phyloP scores from a whole-genome alignment of 108 stramenopile genomes.

The Discostella pseudostelligera region DNA sequence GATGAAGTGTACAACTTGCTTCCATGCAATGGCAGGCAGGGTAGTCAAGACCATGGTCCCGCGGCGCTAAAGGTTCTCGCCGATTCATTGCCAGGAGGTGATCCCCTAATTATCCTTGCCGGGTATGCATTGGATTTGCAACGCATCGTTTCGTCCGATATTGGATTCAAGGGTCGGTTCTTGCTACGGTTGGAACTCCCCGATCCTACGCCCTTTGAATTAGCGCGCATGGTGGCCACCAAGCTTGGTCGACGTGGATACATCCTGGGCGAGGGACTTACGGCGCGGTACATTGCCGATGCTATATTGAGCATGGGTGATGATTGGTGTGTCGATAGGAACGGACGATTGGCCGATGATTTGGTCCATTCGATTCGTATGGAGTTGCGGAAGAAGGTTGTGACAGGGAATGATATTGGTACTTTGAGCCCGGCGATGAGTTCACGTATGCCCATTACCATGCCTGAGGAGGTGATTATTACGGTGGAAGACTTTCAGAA shows the following conservation, averaged over 20 bases:
- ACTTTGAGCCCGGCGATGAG: slow-evolving; percentile 68
- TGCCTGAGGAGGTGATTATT: slow-evolving; percentile 79
- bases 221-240: slow-evolving; percentile 80
- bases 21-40: slow-evolving; percentile 73
- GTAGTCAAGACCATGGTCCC: slow-evolving; percentile 81
- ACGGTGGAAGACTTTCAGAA: slow-evolving; percentile 89
- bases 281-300: slow-evolving; percentile 70
- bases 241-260: slow-evolving; percentile 69
- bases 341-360: slow-evolving; percentile 78
- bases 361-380: slow-evolving; percentile 66
- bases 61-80: slow-evolving; percentile 79
- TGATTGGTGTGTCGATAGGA: slow-evolving; percentile 82
- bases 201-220: slow-evolving; percentile 69
- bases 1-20: slow-evolving; percentile 83
- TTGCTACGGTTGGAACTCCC: slow-evolving; percentile 77
- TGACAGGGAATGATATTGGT: slow-evolving; percentile 67
- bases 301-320: slow-evolving; percentile 77
- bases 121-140: slow-evolving; percentile 75
- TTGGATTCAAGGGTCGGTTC: slow-evolving; percentile 81
- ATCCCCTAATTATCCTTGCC: slow-evolving; percentile 76
- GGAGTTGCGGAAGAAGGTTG: slow-evolving; percentile 63
- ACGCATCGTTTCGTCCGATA: slow-evolving; percentile 70
- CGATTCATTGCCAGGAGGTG: slow-evolving; percentile 53
- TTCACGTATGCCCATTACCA: slow-evolving; percentile 66
- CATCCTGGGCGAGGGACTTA: slow-evolving; percentile 72